phyloP scores from a whole-genome alignment of 805 yeast genomes.

The Suhomyces sp. region DNA sequence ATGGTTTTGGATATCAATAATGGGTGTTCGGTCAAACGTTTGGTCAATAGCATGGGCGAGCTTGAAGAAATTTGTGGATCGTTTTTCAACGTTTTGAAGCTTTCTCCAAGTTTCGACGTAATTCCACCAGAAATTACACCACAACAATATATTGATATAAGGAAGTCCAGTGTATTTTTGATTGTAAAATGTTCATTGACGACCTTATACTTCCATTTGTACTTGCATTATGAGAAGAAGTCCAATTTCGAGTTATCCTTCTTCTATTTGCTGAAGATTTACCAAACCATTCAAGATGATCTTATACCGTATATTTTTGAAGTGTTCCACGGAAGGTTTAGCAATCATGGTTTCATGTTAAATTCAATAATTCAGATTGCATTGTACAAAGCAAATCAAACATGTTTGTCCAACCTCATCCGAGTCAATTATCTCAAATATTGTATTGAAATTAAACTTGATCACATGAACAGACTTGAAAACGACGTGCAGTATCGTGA shows the following conservation, averaged over 20 bases:
- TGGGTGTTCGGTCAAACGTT: conserved; percentile 13
- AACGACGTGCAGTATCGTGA: conserved; percentile 10
- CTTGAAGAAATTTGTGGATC: conserved; percentile 10
- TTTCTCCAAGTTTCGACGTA: conserved; percentile 1
- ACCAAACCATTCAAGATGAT: conserved; percentile 9
- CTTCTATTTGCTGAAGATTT: conserved; percentile 10
- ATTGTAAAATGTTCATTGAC: conserved; percentile 12
- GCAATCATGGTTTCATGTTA: conserved; percentile 8
- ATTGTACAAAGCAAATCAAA: conserved; percentile 11
- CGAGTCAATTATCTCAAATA: conserved; percentile 16
- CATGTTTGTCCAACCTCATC: conserved; percentile 19
- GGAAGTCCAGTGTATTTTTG: conserved; percentile 12
- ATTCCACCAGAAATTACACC: conserved; percentile 5
- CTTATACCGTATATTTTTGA: conserved; percentile 14
- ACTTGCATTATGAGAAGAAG: conserved; percentile 11
- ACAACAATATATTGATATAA: conserved; percentile 7
- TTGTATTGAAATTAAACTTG: conserved; percentile 13
- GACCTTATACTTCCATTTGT: conserved; percentile 12
- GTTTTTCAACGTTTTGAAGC: conserved; percentile 7
- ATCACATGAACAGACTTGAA: conserved; percentile 11
- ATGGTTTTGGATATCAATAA: conserved; percentile 15
- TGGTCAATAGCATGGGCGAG: conserved; percentile 8
- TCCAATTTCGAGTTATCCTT: conserved; percentile 9
- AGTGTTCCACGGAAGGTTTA: conserved; percentile 10
- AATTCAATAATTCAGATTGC: conserved; percentile 11